Percentiles rank a stretch among this genome's conserved stretches.
These are phyloP conservation scores for Boletus pseudo-olivaceus DNA, from an alignment of 768 basidiomycete genomes.

Conservation along the genomic window DNA sequence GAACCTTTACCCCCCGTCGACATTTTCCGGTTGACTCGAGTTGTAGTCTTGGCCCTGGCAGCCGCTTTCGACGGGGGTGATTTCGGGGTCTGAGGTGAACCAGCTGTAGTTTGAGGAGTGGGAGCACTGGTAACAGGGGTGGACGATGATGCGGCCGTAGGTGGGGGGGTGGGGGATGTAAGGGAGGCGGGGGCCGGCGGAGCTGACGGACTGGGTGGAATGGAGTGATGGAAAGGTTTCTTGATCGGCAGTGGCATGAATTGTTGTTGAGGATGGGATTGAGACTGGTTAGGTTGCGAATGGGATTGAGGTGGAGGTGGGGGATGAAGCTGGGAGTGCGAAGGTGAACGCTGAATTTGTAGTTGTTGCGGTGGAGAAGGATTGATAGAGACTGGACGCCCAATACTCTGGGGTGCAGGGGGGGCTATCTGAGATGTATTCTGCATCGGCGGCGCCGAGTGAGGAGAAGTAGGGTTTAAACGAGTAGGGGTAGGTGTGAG, in stretches of 20 bases:
- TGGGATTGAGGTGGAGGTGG: constrained; percentile 7
- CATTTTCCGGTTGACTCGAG: constrained; percentile 26
- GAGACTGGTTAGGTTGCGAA: constrained; percentile 5
- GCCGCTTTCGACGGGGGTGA: constrained; percentile 61
- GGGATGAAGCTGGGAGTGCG: constrained; percentile 7
- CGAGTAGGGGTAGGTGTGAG: constrained; percentile 2
- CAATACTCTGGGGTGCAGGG: constrained; percentile 25
- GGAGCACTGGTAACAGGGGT: constrained; percentile 49
- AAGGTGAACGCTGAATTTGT: constrained; percentile 2
- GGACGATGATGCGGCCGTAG: constrained; percentile 39
- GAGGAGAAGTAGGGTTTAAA: constrained; percentile 4
- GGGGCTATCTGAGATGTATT: constrained; percentile 18
- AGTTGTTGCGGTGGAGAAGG: constrained; percentile 16
- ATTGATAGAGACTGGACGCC: constrained; percentile 31
- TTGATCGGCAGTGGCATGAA: constrained; percentile 8
- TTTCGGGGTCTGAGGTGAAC: constrained; percentile 65
- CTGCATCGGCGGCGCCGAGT: constrained; percentile 15
- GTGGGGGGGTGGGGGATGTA: constrained; percentile 43
- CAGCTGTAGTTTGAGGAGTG: constrained; percentile 38
- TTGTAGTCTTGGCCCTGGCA: constrained; percentile 42
- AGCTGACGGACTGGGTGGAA: constrained; percentile 24
- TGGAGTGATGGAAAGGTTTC: constrained; percentile 15
- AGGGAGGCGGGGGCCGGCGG: constrained; percentile 10
- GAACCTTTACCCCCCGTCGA: constrained; percentile 32
- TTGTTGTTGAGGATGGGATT: constrained; percentile 5